Evolutionary conservation across 176 grass and related monocot species (phyloP), one percentile per base, ranked within the genome.

Genomic region (Phragmites australis): DNA sequence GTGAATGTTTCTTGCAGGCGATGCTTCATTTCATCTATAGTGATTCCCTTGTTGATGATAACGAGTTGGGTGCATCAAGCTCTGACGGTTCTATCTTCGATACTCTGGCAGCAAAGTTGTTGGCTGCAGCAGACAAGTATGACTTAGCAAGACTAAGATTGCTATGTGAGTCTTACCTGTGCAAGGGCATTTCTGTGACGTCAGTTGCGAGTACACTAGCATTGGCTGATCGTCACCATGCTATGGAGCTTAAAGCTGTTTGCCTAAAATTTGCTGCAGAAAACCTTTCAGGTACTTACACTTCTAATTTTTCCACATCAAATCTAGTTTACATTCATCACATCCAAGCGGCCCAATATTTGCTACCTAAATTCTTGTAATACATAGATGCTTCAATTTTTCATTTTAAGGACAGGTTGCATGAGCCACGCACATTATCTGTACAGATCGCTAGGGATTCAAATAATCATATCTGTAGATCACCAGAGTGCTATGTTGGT

Each of bases 71-170:
- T 37, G 51, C 79, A 49, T 85, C 91, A 75, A 82, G 89, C 77
- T 97, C 91, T 51, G 80, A 63, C 19, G 85, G 82, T 65, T 97
- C 83, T 80, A 61, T 94, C 31, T 90, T 90, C n/a, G 85, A 94
- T 77, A 92, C 87, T 50, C 87, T 90, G 63, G 82, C 87, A 68
- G 89, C 87, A 34, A 97, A 97, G 58, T 75, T 97, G 76, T 78
- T 97, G 57, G 94, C 94, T 72, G 94, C 89, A 86, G 84, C 94
- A 22, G 94, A 97, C 65, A 92, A 92, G 76, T 97, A 97, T 87
- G 84, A 86, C 17, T 81, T 97, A 71, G 75, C 75, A 65, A 89
- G 94, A 68, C 72, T 97, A 65, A 88, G 82, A 83, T 83, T 84
- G 81, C 76, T 97, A 43, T 97, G 94, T 39, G 91, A 97, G 65